These are phyloP conservation scores for Starmerella floris DNA, from an alignment of 805 yeast species.

Conservation along the genomic window DNA sequence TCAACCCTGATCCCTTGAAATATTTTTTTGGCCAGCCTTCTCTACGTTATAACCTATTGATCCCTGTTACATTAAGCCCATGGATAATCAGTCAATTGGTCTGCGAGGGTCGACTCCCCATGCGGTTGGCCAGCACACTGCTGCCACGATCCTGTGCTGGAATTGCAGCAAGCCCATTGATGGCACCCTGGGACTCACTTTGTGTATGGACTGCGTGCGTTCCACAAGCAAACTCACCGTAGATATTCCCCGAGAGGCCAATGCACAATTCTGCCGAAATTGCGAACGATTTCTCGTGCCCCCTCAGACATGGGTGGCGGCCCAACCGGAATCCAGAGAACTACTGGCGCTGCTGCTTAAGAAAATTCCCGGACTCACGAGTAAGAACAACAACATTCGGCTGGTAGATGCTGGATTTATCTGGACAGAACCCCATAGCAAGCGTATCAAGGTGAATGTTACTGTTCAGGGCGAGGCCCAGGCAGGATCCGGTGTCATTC, in stretches of 20 bases:
- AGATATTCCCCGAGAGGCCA: conserved; percentile 83
- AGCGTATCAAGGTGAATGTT: conserved; percentile 74
- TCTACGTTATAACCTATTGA: too few species aligned
- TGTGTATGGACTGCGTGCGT: conserved; percentile 96
- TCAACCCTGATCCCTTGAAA: too few species aligned
- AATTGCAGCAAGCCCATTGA: conserved; percentile 98
- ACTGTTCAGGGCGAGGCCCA: conserved; percentile 94
- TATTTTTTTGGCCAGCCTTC: too few species aligned
- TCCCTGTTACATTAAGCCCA: too few species aligned
- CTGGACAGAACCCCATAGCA: conserved; percentile 97
- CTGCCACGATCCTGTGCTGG: conserved; percentile 87
- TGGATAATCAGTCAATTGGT: conserved; percentile 4
- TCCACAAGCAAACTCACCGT: conserved; percentile 86
- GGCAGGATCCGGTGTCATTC: conserved; percentile 54
- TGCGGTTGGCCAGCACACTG: conserved; percentile 16
- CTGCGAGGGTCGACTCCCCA: background rate
- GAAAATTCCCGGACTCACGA: conserved; percentile 62
- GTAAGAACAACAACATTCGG: conserved; percentile 55
- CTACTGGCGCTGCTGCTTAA: conserved; percentile 79
- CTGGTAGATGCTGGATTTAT: conserved; percentile 83
- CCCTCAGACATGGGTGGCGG: conserved; percentile 84
- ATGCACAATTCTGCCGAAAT: conserved; percentile 81
- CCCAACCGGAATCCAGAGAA: conserved; percentile 85
- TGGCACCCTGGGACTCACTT: conserved; percentile 78
- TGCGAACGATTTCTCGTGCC: conserved; percentile 95